These are phyloP conservation scores for Leccinellum rugosiceps DNA, from an alignment of 768 basidiomycete genomes.

Conservation along the genomic window DNA sequence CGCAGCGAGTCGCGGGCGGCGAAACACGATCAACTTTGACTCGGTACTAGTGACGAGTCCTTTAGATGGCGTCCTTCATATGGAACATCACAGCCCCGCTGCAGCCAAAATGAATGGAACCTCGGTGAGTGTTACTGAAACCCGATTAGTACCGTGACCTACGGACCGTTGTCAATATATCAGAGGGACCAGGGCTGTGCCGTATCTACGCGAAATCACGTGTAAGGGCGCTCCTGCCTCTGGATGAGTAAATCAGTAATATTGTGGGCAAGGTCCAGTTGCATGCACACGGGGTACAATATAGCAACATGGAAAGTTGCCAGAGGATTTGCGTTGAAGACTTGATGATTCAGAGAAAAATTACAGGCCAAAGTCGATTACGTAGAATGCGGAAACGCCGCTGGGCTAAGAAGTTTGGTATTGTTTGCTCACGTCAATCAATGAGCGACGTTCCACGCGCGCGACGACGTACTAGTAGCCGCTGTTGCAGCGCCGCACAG, in stretches of 20 bases:
- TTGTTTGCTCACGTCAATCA: conserved; percentile 1
- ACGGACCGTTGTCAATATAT: not conserved
- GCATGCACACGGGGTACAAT: not conserved
- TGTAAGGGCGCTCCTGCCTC: not conserved
- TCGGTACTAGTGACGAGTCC: not conserved
- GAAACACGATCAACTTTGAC: not conserved
- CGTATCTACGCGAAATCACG: not conserved
- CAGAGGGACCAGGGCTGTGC: not conserved
- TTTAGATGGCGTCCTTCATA: not conserved
- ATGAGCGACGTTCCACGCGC: not conserved
- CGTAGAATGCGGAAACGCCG: conserved; percentile 1
- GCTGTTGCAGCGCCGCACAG: not conserved
- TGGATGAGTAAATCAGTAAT: not conserved
- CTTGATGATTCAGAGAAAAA: too few species aligned
- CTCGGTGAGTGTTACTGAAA: not conserved
- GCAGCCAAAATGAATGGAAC: conserved; percentile 2
- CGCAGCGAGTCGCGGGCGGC: not conserved
- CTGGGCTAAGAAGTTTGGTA: not conserved
- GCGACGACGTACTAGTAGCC: not conserved
- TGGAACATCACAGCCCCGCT: not conserved
- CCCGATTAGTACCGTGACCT: not conserved
- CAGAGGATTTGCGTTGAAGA: not conserved
- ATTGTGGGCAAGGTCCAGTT: too few species aligned
- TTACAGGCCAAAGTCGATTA: too few species aligned
- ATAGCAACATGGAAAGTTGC: not conserved